Evolutionary conservation across 495 filamentous ascomycete genomes (phyloP).

Genomic region (Aspergillus cristatus): DNA sequence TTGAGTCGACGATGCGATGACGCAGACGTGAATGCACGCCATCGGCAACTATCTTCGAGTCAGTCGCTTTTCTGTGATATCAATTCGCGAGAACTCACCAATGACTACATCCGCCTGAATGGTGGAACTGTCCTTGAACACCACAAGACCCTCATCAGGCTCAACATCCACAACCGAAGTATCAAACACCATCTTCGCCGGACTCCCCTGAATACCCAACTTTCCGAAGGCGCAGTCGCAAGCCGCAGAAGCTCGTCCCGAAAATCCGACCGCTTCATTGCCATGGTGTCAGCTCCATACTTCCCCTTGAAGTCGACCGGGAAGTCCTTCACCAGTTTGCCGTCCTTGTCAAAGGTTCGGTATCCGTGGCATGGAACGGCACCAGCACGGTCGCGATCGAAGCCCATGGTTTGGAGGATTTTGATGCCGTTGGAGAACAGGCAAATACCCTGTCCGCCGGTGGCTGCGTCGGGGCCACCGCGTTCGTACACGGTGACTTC

Average conservation of each 20-base stretch:
- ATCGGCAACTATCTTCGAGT: not conserved
- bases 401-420: constrained; percentile 5
- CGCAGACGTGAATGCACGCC: not conserved
- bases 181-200: constrained; percentile 2
- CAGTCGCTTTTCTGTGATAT: too few relatives aligned
- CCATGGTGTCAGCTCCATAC: constrained; percentile 1
- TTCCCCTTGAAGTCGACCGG: not conserved
- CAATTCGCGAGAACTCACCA: too few relatives aligned
- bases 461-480: not conserved
- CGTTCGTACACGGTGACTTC: constrained; percentile 8
- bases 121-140: not conserved
- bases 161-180: constrained; percentile 3
- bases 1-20: not conserved
- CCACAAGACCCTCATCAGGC: constrained; percentile 3
- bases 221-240: constrained; percentile 4
- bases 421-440: constrained; percentile 3
- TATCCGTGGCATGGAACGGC: not conserved
- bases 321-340: not conserved
- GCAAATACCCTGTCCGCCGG: constrained; percentile 2
- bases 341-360: not conserved
- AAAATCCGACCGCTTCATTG: constrained; percentile 5
- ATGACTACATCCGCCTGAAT: constrained; percentile 5
- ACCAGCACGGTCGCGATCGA: constrained; percentile 2
- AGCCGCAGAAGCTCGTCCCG: constrained; percentile 5
- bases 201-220: constrained; percentile 2